Evolutionary conservation across 148 eudicot species (phyloP), one percentile per base, ranked within the genome.

Genomic region (Beta vulgaris): DNA sequence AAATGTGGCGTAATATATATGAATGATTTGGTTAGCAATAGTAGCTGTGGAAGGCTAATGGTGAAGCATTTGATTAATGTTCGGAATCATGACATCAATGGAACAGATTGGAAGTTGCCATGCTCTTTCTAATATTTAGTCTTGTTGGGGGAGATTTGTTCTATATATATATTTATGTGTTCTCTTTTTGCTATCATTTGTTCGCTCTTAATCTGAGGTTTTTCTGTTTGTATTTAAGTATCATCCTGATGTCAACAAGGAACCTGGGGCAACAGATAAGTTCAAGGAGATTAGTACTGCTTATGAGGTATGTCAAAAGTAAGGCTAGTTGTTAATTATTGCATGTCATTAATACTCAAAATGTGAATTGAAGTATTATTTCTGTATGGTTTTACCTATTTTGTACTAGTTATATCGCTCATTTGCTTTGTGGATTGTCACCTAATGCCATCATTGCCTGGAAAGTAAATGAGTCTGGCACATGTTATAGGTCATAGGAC

Each of bases 241-340:
- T 78, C 98, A 95, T 78, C 98, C 98, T 25, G 98, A 95, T 87
- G 98, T 92, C 78, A 95, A 95, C 79, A 95, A 95, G 78, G 90
- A 88, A 78, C 97, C 97, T 67, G 96, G 96, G 66, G 98, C 98
- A 74, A 90, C 98, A n/a, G 98, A 95, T 25, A 95, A 95, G 84
- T 95, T 95, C 76, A 95, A 95, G 86, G 97, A 95, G 90, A 95
- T 95, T 69, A 95, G 97, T 82, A 80, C 89, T 82, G 98, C 98
- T 25, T 95, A 95, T 81, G 98, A 95, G 98, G 98, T 95, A 88
- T 80, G 86, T 64, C 37, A 46, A 34, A 68, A 13, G 35, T 54
- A 54, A 62, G 23, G 31, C 34, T 59, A 70, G 35, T 61, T 51
- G 35, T 46, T 36, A 53, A 49, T 9, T 37, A 3, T 64, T 58